Base-by-base conservation (phyloP, 2,329 filamentous ascomycete genomes). In the Arthroderma sp. region DNA sequence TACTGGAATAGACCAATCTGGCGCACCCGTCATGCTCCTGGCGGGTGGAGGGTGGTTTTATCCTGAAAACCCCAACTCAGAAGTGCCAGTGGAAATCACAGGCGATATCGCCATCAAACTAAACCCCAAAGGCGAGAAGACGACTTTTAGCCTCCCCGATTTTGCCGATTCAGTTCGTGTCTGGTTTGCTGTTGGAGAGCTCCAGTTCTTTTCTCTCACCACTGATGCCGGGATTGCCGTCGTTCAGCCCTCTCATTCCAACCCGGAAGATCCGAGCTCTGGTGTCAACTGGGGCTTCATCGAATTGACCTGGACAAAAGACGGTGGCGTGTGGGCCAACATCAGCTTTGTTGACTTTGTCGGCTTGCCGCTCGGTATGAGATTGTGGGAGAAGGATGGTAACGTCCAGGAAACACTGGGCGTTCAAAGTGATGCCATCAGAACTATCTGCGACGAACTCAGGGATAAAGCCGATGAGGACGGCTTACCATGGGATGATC, bases 311-410 rank as follows among this genome's bases (percentile, higher is more conserved):
- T 66, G 66, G 51, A 68, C 59, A n/a, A 39, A 52, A 0, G 51
- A 60, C 1, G 15, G 15, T 22, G 61, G 62, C 0, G 53, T 73
- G 28, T 72, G 59, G 36, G 68, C 69, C 49, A 73, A 74, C 54
- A 65, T 74, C 44, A 70, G 64, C 40, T 73, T 69, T 45, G 71
- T 74, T 30, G 71, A 74, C 53, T 73, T 72, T 48, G 65, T 73
- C 11, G 63, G 71, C 4, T 60, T 76, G 10, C 60, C 69, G 0
- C 65, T 77, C n/a, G 69, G 71, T 36, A 68, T 81, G 50, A 58
- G 27, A 63, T 78, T 42, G 15, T 22, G 15, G 15, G 15, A 22
- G 15, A 22, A 22, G 15, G 15, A 22, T 22, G 15, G 15, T 22
- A 22, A 22, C 15, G 15, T 22, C 15, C 15, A 22, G 3, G 15